Conservation (phyloP, 1,284 basidiomycete species). For the Ganoderma lucidum region DNA sequence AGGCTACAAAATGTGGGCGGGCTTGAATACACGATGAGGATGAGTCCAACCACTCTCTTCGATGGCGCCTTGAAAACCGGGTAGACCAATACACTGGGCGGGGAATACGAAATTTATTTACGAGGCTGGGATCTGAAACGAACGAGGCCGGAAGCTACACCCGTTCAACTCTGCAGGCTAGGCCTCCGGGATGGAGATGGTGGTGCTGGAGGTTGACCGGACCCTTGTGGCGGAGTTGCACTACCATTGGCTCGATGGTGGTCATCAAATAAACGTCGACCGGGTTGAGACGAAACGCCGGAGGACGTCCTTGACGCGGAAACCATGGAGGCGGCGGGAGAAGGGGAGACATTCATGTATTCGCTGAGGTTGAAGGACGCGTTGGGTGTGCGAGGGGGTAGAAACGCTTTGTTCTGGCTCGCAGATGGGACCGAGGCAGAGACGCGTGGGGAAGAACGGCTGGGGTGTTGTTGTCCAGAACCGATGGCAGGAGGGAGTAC, state of each 20-base stretch:
- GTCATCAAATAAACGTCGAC: slow-evolving; percentile 75
- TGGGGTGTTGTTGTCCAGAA: slow-evolving; percentile 21
- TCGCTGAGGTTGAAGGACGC: slow-evolving; percentile 71
- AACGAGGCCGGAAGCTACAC: not conserved
- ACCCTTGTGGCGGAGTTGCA: slow-evolving; percentile 15
- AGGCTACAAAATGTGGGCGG: slow-evolving; percentile 32
- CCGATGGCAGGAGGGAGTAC: slow-evolving; percentile 39
- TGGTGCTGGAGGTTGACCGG: slow-evolving; percentile 12
- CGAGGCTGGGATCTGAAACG: not conserved
- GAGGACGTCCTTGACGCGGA: slow-evolving; percentile 47
- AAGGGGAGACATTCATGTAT: slow-evolving; percentile 77
- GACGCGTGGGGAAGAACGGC: not conserved
- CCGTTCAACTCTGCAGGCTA: slow-evolving; percentile 28
- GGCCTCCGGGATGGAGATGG: slow-evolving; percentile 27
- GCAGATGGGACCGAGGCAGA: not conserved
- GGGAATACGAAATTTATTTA: slow-evolving; percentile 10
- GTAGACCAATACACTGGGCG: slow-evolving; percentile 27
- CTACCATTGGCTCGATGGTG: slow-evolving; percentile 50
- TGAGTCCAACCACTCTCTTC: slow-evolving; percentile 25
- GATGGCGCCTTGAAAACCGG: slow-evolving; percentile 21
- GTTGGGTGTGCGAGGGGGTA: slow-evolving; percentile 52
- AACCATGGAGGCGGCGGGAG: slow-evolving; percentile 50
- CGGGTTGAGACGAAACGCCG: slow-evolving; percentile 67
- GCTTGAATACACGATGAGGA: slow-evolving; percentile 29
- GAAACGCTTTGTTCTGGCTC: slow-evolving; percentile 22